Base-by-base conservation (phyloP, 2,329 filamentous ascomycete species). In the Colletotrichum sp. region DNA sequence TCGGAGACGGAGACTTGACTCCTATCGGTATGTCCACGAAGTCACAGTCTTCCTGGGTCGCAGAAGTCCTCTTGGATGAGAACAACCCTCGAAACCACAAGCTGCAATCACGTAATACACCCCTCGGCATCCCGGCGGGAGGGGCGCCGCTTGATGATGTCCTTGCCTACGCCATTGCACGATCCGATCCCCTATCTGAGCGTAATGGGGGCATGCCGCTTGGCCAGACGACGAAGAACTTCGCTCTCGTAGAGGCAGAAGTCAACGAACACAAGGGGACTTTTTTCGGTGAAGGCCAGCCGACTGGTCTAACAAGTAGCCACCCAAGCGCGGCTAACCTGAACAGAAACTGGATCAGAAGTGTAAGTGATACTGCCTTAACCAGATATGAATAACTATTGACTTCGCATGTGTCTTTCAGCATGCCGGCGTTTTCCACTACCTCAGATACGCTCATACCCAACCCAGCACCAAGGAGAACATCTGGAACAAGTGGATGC, bases 401-500 rank as follows among this genome's bases (percentile, higher is more conserved):
- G 26, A 62, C 28, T 32, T 26, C 28, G 2, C 57, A 3, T 62
- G 28, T 32, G 4, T 64, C 26, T 26, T 21, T n/a, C 26, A 68
- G 44, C 44, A 57, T 10, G 65, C 28, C 12, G 65, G 26, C 30
- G 52, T 60, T 15, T 69, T 69, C 52, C 30, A 59, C 16, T 62
- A 68, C 55, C 71, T 72, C 16, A 5, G 8, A 13, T 52, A 32
- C 70, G 8, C 49, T 24, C 12, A 39, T 21, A 10, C 6, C 7
- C 18, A 60, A 5, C 21, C 30, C 18, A 9, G 16, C 18, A 60
- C 12, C 16, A 39, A 32, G 18, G 68, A 75, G 28, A 16, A 21
- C 16, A 13, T 75, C 24, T 75, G 68, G 72, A 66, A 66, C 21
- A 75, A 75, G 26, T 71, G 59, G 59, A 67, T 71, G 68, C 68